A percentile compares a stretch with the other conserved stretches of the same genome.
phyloP scores from a whole-genome alignment of 345 rosid genomes.

The Tarenaya hassleriana region DNA sequence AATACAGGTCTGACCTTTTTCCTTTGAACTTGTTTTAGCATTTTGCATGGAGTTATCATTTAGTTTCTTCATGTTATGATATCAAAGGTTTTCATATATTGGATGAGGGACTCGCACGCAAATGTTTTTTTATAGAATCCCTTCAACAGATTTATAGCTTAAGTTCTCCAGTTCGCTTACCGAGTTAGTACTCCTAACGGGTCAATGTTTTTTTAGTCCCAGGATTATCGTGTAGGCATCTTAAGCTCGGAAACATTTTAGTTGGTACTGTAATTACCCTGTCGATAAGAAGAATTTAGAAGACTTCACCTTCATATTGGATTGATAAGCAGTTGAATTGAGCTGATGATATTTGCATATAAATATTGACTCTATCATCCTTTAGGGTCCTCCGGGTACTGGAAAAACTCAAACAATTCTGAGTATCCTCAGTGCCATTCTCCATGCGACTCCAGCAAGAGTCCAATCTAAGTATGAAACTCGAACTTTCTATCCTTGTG shows the following conservation, averaged over 20 bases:
- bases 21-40: constrained; percentile 14
- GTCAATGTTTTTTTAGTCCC: background rate
- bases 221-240: background rate
- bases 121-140: background rate
- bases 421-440: constrained; percentile 84
- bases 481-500: constrained; percentile 6
- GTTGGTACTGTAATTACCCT: background rate
- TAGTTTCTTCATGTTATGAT: background rate
- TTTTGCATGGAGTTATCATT: background rate
- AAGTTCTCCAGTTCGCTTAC: constrained; percentile 6
- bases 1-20: constrained; percentile 67
- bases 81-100: background rate
- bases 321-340: constrained; percentile 14
- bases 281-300: background rate
- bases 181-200: constrained; percentile 2
- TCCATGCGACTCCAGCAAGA: constrained; percentile 92
- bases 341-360: constrained; percentile 1
- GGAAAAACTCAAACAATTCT: constrained; percentile 98
- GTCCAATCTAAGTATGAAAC: constrained; percentile 52
- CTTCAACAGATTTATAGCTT: background rate
- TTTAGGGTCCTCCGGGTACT: constrained; percentile 98
- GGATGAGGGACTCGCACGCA: background rate
- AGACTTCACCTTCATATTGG: background rate
- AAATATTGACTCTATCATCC: constrained; percentile 13
- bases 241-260: background rate